A percentile compares a stretch with the other conserved stretches of the same genome.
These are phyloP conservation scores for Melocanna baccifera DNA, from an alignment of 176 grass and related monocot genomes.

Conservation along the genomic window DNA sequence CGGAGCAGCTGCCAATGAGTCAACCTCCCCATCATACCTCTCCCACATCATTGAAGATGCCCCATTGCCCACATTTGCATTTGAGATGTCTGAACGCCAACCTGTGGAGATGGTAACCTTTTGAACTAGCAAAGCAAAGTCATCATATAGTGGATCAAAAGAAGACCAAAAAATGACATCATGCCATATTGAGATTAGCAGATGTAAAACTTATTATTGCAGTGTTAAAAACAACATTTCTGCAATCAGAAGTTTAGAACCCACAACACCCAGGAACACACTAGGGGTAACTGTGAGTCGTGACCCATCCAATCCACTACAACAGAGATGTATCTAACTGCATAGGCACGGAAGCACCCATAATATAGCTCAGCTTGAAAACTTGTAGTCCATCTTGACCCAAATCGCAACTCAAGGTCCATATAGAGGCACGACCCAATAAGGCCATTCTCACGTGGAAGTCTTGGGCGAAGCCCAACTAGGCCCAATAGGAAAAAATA, in stretches of 20 bases:
- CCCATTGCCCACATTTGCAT: conserved; percentile 88
- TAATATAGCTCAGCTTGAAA: too few species aligned
- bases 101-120: conserved; percentile 33
- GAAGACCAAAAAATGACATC: not conserved
- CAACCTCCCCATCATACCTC: conserved; percentile 85
- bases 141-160: not conserved
- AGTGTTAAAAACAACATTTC: conserved; percentile 87
- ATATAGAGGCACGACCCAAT: too few species aligned
- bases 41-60: conserved; percentile 80
- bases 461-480: too few species aligned
- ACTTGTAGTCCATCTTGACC: too few species aligned
- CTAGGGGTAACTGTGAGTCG: too few species aligned
- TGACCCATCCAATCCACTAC: too few species aligned
- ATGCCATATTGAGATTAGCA: not conserved
- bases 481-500: too few species aligned
- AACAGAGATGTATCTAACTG: too few species aligned
- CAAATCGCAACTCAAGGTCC: too few species aligned
- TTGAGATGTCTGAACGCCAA: conserved; percentile 96
- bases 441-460: too few species aligned
- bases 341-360: too few species aligned
- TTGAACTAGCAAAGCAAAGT: conserved; percentile 9
- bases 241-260: conserved; percentile 58
- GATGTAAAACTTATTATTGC: conserved; percentile 63
- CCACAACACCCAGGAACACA: too few species aligned
- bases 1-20: conserved; percentile 68